phyloP scores from a whole-genome alignment of 768 basidiomycete genomes.

The Tubosaeta brunneosetosa region DNA sequence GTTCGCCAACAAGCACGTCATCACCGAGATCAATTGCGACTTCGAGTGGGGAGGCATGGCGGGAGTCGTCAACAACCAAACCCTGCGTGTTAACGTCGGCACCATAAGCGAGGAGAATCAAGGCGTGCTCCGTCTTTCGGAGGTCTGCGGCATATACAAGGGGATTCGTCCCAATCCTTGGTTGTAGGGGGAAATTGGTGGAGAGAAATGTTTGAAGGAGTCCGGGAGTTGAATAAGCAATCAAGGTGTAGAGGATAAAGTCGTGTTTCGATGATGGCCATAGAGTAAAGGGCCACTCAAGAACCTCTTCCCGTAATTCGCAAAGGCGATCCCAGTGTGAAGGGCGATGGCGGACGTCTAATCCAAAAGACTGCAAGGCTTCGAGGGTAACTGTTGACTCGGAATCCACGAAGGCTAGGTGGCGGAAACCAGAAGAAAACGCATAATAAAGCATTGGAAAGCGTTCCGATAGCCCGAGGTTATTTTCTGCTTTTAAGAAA shows the following conservation, averaged over 20 bases:
- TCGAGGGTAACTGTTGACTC: neutral
- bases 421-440: neutral
- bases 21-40: neutral
- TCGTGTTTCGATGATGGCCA: constrained; percentile 5
- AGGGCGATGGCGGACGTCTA: neutral
- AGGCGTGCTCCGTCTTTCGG: constrained; percentile 5
- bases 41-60: neutral
- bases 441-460: neutral
- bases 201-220: neutral
- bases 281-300: neutral
- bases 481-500: neutral
- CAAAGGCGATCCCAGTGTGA: constrained; percentile 1
- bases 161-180: constrained; percentile 6
- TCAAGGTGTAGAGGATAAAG: neutral
- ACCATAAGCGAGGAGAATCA: neutral
- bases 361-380: neutral
- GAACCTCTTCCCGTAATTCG: neutral
- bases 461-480: neutral
- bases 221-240: neutral
- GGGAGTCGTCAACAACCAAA: neutral
- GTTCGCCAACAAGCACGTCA: neutral
- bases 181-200: neutral
- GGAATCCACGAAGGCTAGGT: neutral
- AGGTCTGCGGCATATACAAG: constrained; percentile 8
- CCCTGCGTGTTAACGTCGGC: neutral